Evolutionary conservation across 768 basidiomycete genomes (phyloP), one percentile per base, ranked within the genome.

Genomic region (Thelephora ganbajun): DNA sequence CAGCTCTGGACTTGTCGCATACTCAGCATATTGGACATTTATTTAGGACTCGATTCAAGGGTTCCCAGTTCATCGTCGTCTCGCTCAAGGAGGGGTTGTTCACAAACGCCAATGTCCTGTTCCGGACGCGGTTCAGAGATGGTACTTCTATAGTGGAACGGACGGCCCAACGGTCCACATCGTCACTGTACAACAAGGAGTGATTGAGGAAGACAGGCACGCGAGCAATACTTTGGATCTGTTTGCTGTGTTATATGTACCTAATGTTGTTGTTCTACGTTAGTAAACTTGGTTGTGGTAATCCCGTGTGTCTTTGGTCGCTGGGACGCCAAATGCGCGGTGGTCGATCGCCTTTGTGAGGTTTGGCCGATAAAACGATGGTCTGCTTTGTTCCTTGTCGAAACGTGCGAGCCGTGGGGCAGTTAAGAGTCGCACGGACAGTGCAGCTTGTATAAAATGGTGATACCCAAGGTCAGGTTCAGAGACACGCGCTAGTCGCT

Each of bases 1-100:
- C 96, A 0, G 94, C 94, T 6, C 75, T 98, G 22, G 96, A 99
- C 65, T 69, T 98, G 11, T 93, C 90, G 23, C 91, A 94, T 56
- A 94, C 90, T 1, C 92, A 98, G 57, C 90, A 99, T 63, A 97
- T 99, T 50, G 96, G 94, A 26, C 89, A 91, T 54, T 77, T 98
- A n/a, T 98, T 99, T 78, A 77, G 85, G 36, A 94, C 84, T 43
- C 79, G 96, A 14, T 99, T 99, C 76, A 93, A 91, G 66, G 94
- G 94, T 36, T 86, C 85, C 13, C 96, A 99, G 61, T 99, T 97
- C 67, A 96, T 98, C 58, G 96, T 98, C 44, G 94, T 98, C 49
- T 89, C 84, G 16, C 69, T 98, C 48, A 98, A 98, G 64, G 96
- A 98, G 57, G 94, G 94, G 5, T 70, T 97, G 41, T 98, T 98